Evolutionary conservation across 225 moss, liverwort and hornwort species (phyloP).

Genomic region (Sphagnum contortum): DNA sequence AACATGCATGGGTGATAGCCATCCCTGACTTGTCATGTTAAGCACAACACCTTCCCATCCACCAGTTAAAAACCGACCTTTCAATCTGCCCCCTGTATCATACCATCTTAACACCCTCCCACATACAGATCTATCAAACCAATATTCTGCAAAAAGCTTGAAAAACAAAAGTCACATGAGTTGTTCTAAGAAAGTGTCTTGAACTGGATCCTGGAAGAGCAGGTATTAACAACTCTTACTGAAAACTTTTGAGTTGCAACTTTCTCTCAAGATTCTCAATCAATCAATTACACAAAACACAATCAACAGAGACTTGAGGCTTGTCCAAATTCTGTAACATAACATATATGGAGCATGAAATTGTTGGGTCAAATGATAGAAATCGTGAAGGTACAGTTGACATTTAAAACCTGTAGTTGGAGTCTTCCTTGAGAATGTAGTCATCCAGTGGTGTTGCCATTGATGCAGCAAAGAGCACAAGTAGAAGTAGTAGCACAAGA

Average conservation of each 20-base stretch:
- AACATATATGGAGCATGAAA: no score
- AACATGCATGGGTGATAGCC: conserved; percentile 60
- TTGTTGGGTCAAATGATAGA: no score
- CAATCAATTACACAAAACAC: background rate
- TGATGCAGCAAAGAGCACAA: conserved; percentile 5
- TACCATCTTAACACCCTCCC: conserved; percentile 48
- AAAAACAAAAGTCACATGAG: background rate
- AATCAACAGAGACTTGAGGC: no score
- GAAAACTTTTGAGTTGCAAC: background rate
- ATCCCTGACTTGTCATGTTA: conserved; percentile 86
- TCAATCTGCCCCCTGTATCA: conserved; percentile 72
- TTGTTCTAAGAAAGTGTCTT: background rate
- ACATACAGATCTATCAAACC: conserved; percentile 1
- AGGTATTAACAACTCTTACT: background rate
- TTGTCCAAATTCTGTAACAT: no score
- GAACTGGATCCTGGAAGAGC: background rate
- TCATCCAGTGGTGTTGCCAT: conserved; percentile 64
- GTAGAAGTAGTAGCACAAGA: background rate
- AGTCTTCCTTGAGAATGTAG: conserved; percentile 57
- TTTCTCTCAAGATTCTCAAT: background rate
- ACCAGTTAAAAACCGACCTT: conserved; percentile 51
- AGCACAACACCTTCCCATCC: conserved; percentile 68
- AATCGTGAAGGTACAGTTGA: no score
- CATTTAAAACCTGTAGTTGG: conserved; percentile 40
- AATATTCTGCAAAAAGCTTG: background rate